Base-by-base conservation (phyloP, 164 flowering plant genomes). In the Paratinospora sagittata region DNA sequence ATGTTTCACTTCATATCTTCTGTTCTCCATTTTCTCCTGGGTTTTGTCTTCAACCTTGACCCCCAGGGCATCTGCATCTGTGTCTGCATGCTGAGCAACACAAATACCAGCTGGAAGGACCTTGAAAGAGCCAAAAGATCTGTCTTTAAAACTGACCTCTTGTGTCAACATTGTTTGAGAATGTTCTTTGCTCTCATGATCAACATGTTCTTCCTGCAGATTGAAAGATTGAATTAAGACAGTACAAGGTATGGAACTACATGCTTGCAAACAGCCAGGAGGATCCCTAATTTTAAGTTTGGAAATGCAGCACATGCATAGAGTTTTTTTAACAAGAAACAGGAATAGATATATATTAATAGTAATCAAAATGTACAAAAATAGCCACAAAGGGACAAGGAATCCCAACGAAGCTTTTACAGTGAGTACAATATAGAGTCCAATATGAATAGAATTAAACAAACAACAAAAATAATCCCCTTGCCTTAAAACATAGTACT, bases 151-250 rank as follows among this genome's bases (percentile, higher is more conserved):
- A 43, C 43, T 36, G 57, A 41, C 69, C 45, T 26, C 65, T 8
- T 67, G 63, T 36, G 36, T 71, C 68, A 27, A 37, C 26, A 64
- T 2, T 72, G 57, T 41, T 66, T 69, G 19, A 68, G 65, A 72
- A 72, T 21, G 26, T 2, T 67, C 80, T 27, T 45, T 49, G 49
- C 27, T 17, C 41, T 52, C 69, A 27, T 62, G 47, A 78, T 64
- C 73, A 58, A 27, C 47, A 36, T 47, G 41, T 47, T 75, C 82
- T 67, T 69, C 69, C 90, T 86, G 71, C 76, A 75, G 33, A 61
- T 45, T 66, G 30, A 70, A 69, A 24, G 30, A 69, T 12, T 33
- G 66, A 63, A 13, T 43, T 49, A 63, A 49, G 19, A n/a, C 13
- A 24, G n/a, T 69, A 62, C 55, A 73, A 36, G 65, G 8, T 33